Conservation (phyloP, 305 asterid genomes). For the Rubia balearica region DNA sequence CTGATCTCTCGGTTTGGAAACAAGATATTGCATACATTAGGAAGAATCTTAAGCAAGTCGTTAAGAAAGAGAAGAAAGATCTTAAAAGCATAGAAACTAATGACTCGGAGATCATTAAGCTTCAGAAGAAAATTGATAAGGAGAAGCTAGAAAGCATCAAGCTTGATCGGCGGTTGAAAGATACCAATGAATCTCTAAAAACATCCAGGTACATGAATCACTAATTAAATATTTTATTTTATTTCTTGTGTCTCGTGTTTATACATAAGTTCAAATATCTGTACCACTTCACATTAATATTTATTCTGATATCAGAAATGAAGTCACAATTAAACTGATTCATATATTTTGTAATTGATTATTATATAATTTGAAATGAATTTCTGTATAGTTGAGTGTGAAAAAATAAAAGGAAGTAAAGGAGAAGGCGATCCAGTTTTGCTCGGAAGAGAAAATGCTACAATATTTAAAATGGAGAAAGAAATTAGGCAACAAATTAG, state of each 20-base stretch:
- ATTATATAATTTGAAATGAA: neutral
- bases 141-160: neutral
- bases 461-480: neutral
- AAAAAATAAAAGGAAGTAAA: neutral
- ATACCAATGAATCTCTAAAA: neutral
- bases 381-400: neutral
- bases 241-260: neutral
- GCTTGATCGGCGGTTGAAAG: neutral
- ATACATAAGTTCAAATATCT: too few relatives aligned
- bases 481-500: neutral
- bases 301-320: too few relatives aligned
- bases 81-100: neutral
- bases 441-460: neutral
- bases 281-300: neutral
- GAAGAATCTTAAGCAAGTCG: too few relatives aligned
- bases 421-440: neutral
- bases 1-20: too few relatives aligned
- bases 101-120: neutral
- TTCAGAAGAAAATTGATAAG: neutral
- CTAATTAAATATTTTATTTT: too few relatives aligned
- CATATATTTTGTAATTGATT: too few relatives aligned
- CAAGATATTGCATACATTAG: too few relatives aligned
- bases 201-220: neutral
- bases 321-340: too few relatives aligned
- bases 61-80: neutral